A percentile compares a stretch with the other conserved stretches of the same genome.
phyloP scores from a whole-genome alignment of 176 grass and related monocot genomes.

The Oryza brachyantha region DNA sequence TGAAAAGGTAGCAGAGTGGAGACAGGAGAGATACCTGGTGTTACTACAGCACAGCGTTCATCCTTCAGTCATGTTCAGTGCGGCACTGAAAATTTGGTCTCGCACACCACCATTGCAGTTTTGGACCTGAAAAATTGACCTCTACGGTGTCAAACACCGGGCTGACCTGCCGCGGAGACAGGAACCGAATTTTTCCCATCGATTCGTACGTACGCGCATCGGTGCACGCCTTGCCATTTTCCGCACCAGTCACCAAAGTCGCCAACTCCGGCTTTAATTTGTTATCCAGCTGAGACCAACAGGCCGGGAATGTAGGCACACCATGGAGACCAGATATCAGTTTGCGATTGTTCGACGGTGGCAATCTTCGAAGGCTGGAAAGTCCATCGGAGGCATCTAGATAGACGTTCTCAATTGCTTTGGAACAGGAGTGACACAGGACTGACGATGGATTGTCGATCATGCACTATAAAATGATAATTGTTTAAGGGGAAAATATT shows the following conservation, averaged over 20 bases:
- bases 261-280: neutral
- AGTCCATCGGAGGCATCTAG: neutral
- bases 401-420: neutral
- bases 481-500: no score
- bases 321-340: neutral
- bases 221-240: neutral
- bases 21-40: neutral
- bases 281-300: neutral
- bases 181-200: conserved; percentile 25
- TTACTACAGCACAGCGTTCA: neutral
- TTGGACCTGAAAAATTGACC: neutral
- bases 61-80: conserved; percentile 8
- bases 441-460: no score
- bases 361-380: neutral
- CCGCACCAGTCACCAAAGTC: conserved; percentile 13
- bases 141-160: neutral
- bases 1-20: neutral
- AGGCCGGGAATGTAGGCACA: neutral
- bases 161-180: conserved; percentile 20
- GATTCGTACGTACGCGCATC: neutral
- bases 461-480: no score
- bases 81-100: conserved; percentile 16
- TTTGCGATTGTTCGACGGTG: neutral
- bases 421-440: neutral
- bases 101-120: neutral